A percentile compares a stretch with the other conserved stretches of the same genome.
Evolutionary conservation across 1,139 yeast species (phyloP).

Genomic region (Scheffersomyces segobiensis): DNA sequence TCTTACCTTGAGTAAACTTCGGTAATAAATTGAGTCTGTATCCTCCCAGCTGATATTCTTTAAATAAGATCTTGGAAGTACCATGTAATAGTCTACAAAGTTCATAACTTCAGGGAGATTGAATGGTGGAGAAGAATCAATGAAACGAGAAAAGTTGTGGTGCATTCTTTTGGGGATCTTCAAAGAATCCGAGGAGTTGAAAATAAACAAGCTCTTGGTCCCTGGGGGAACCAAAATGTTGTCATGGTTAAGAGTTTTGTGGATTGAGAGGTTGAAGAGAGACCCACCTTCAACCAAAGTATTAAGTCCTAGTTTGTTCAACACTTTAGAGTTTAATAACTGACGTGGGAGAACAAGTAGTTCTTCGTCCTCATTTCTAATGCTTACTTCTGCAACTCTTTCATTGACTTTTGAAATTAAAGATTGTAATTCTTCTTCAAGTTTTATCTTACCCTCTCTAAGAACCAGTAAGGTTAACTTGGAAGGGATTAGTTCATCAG

Average conservation of each 20-base stretch:
- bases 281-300: slow-evolving; percentile 11
- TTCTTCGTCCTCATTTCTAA: slow-evolving; percentile 8
- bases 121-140: slow-evolving; percentile 35
- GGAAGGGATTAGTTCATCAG: neutral
- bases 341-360: slow-evolving; percentile 24
- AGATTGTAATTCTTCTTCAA: neutral
- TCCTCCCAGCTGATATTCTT: slow-evolving; percentile 4
- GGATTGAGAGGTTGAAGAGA: slow-evolving; percentile 8
- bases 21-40: slow-evolving; percentile 14
- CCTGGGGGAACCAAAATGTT: slow-evolving; percentile 26
- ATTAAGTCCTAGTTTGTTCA: slow-evolving; percentile 21
- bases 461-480: neutral
- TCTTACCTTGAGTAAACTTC: slow-evolving; percentile 19
- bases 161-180: slow-evolving; percentile 14
- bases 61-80: slow-evolving; percentile 24
- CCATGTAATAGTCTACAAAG: slow-evolving; percentile 32
- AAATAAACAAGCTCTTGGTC: slow-evolving; percentile 33
- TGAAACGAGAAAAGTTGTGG: slow-evolving; percentile 20
- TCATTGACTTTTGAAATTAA: neutral
- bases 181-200: slow-evolving; percentile 27
- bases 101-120: slow-evolving; percentile 30
- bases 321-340: slow-evolving; percentile 19
- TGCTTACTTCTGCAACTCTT: neutral
- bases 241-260: slow-evolving; percentile 3
- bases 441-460: neutral